phyloP scores from a whole-genome alignment of 202 grass and related monocot genomes.

The Dendrocalamus latiflorus region DNA sequence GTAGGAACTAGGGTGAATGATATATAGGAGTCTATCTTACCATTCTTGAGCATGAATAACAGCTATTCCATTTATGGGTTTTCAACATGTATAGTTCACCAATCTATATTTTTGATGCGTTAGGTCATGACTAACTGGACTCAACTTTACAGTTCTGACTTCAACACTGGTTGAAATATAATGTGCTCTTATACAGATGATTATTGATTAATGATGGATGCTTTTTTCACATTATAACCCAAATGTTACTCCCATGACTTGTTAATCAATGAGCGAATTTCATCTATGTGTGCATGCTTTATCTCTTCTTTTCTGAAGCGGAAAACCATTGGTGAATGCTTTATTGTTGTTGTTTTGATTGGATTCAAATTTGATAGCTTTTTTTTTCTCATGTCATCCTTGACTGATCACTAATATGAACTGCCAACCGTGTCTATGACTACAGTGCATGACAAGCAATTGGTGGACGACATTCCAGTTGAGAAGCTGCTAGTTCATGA shows the following conservation, averaged over 20 bases:
- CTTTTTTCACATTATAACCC: neutral
- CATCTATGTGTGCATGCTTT: neutral
- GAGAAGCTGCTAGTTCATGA: conserved; percentile 92
- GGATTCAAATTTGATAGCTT: too few species aligned
- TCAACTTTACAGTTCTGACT: too few species aligned
- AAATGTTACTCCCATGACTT: neutral
- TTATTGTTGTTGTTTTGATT: neutral
- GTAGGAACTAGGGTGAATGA: conserved; percentile 5
- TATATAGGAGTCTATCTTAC: neutral
- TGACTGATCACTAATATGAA: too few species aligned
- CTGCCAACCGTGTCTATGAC: neutral
- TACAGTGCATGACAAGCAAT: conserved; percentile 90
- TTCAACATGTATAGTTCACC: neutral
- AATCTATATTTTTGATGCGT: neutral
- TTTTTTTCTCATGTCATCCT: too few species aligned
- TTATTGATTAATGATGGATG: neutral
- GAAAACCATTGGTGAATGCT: neutral
- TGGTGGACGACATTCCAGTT: conserved; percentile 83
- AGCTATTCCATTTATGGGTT: neutral
- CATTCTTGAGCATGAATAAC: neutral
- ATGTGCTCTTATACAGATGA: neutral
- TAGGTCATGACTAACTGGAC: neutral
- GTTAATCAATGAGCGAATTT: neutral
- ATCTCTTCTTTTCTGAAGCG: neutral
- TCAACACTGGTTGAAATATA: neutral